These are phyloP conservation scores for Prunus kanzakura DNA, from an alignment of 306 rosid genomes.

Conservation along the genomic window DNA sequence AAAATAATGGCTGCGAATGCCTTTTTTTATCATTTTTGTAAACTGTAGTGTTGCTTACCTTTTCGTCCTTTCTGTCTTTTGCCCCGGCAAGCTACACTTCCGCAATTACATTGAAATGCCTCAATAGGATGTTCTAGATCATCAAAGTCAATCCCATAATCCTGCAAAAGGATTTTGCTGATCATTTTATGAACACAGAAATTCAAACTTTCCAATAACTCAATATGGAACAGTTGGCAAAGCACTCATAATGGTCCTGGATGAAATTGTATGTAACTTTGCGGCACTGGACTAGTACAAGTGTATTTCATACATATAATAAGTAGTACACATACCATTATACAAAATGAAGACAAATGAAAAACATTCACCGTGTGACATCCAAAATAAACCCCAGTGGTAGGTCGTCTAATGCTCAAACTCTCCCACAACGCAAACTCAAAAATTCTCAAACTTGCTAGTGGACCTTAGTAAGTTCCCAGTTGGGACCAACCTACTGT, in stretches of 20 bases:
- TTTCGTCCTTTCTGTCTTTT: conserved; percentile 27
- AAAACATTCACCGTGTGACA: neutral
- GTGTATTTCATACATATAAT: too few species aligned
- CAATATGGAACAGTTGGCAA: neutral
- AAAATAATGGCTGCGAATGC: neutral
- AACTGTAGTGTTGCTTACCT: conserved; percentile 33
- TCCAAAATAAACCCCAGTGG: neutral
- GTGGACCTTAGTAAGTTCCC: neutral
- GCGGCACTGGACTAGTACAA: too few species aligned
- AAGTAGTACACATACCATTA: too few species aligned
- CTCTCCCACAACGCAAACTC: too few species aligned
- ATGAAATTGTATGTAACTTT: too few species aligned
- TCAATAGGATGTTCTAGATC: conserved; percentile 69
- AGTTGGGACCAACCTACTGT: neutral
- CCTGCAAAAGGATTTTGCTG: conserved; percentile 47
- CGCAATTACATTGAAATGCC: conserved; percentile 75
- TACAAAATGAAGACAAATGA: neutral
- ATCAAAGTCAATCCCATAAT: conserved; percentile 79
- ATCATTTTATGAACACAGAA: conserved; percentile 7
- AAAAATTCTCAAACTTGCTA: neutral
- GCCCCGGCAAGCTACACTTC: conserved; percentile 64
- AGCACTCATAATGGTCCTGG: neutral
- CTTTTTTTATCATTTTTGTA: neutral
- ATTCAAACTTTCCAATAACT: too few species aligned
- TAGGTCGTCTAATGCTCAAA: too few species aligned